Evolutionary conservation across 768 basidiomycete species (phyloP).

Genomic region (Sistotremastrum suecicum): DNA sequence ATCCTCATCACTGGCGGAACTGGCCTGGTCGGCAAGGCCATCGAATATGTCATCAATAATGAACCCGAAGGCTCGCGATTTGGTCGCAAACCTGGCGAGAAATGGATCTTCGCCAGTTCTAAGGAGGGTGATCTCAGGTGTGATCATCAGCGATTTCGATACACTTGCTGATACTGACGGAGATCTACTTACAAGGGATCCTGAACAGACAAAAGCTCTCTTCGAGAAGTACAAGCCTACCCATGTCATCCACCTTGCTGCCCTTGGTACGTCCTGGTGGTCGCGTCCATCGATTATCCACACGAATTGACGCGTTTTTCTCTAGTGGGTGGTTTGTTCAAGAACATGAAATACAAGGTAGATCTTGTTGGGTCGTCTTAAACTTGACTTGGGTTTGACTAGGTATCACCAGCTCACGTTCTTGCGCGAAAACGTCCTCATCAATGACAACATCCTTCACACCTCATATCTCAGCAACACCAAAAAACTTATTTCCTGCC

Average conservation of each 20-base stretch:
- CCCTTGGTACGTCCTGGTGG: constrained; percentile 47
- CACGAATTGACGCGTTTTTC: background rate
- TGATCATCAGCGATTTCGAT: background rate
- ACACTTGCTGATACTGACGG: background rate
- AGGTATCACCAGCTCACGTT: constrained; percentile 52
- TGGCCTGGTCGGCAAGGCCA: constrained; percentile 79
- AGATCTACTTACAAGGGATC: constrained; percentile 34
- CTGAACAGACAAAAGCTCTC: constrained; percentile 49
- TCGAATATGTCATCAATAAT: constrained; percentile 61
- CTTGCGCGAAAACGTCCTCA: constrained; percentile 86
- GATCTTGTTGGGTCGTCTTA: constrained; percentile 2
- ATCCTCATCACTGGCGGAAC: constrained; percentile 76
- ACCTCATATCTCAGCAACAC: constrained; percentile 49
- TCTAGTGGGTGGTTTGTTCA: constrained; percentile 85
- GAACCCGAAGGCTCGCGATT: constrained; percentile 71
- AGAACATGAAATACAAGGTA: constrained; percentile 91
- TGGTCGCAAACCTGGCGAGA: constrained; percentile 61
- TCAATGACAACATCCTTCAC: constrained; percentile 90
- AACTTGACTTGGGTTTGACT: background rate
- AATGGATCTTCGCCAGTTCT: constrained; percentile 73
- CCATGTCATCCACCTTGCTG: constrained; percentile 93
- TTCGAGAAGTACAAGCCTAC: constrained; percentile 91
- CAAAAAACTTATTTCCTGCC: constrained; percentile 81
- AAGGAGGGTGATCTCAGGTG: constrained; percentile 80
- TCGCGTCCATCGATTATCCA: constrained; percentile 2